These are phyloP conservation scores for Penicillium salamii DNA, from an alignment of 495 filamentous ascomycete genomes.

Conservation along the genomic window DNA sequence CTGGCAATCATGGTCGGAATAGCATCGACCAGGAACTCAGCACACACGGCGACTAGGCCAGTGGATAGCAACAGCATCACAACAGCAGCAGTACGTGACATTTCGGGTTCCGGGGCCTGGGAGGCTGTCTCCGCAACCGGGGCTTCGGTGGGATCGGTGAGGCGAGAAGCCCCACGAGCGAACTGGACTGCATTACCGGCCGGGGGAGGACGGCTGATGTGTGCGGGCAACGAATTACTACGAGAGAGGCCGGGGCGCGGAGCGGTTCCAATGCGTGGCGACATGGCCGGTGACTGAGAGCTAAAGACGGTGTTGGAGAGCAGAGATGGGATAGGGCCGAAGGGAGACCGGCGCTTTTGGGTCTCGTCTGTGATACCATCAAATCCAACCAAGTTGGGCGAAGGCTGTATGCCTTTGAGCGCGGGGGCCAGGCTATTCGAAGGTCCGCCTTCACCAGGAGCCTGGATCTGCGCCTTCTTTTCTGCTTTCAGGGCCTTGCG, in stretches of 20 bases:
- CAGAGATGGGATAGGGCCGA: conserved; percentile 57
- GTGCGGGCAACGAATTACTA: conserved; percentile 75
- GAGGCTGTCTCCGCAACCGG: conserved; percentile 30
- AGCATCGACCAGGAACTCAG: conserved; percentile 80
- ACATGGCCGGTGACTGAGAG: conserved; percentile 30
- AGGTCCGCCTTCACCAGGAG: neutral
- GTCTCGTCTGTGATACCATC: conserved; percentile 13
- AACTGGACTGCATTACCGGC: conserved; percentile 41
- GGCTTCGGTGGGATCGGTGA: conserved; percentile 15
- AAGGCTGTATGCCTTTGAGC: conserved; percentile 16
- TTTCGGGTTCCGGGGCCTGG: conserved; percentile 49
- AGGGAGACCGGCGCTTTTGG: conserved; percentile 28
- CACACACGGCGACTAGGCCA: conserved; percentile 77
- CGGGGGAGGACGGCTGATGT: conserved; percentile 52
- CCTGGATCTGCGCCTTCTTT: conserved; percentile 5
- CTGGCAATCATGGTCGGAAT: conserved; percentile 69
- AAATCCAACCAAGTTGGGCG: conserved; percentile 14
- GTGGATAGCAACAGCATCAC: conserved; percentile 74
- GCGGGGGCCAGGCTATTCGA: neutral
- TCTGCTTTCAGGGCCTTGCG: conserved; percentile 18
- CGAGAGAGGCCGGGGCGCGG: conserved; percentile 60
- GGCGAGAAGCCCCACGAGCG: conserved; percentile 36
- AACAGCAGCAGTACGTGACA: conserved; percentile 73
- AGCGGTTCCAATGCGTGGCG: conserved; percentile 35
- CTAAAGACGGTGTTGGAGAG: conserved; percentile 67